Evolutionary conservation across 441 rosid genomes (phyloP).

Genomic region (Eruca vesicaria): DNA sequence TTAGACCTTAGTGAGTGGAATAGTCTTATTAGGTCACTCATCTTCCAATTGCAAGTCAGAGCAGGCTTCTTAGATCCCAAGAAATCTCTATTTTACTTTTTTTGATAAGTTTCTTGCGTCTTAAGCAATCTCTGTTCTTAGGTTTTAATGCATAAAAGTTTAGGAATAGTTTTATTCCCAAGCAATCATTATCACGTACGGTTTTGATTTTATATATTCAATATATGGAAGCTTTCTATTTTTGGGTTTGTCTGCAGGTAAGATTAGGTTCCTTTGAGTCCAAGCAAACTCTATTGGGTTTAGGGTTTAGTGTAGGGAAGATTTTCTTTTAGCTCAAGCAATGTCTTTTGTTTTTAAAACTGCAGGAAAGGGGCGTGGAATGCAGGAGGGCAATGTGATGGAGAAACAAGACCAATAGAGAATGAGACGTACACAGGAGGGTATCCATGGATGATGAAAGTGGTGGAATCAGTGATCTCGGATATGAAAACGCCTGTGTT

Average conservation of each 20-base stretch:
- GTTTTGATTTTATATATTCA: no score
- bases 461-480: constrained; percentile 47
- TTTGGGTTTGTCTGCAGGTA: no score
- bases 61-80: no score
- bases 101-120: no score
- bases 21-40: background rate
- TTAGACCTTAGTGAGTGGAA: background rate
- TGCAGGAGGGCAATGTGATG: constrained; percentile 45
- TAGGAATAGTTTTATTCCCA: no score
- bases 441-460: constrained; percentile 63
- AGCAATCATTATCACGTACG: no score
- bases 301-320: background rate
- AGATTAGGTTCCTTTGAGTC: background rate
- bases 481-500: constrained; percentile 55
- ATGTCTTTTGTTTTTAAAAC: background rate
- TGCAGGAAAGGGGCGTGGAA: constrained; percentile 52
- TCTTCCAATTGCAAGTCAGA: no score
- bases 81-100: no score
- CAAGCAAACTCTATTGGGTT: background rate
- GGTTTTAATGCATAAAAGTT: background rate
- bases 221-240: no score
- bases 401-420: constrained; percentile 38
- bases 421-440: constrained; percentile 36
- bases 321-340: background rate
- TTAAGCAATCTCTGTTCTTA: background rate